These are phyloP conservation scores for Yarrowia sp. DNA, from an alignment of 805 yeast species.

Conservation along the genomic window DNA sequence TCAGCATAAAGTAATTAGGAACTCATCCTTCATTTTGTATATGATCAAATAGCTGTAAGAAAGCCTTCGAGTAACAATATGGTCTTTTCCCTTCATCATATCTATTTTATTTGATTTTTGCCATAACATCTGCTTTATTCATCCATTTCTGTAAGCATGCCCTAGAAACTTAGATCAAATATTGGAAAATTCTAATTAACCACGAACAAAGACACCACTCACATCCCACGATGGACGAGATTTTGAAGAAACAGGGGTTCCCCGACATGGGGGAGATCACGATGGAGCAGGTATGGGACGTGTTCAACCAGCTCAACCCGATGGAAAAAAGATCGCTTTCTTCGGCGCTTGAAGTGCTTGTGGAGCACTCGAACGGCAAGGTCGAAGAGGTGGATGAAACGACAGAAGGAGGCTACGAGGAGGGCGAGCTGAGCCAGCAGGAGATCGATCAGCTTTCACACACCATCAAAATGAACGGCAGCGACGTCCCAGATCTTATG, in stretches of 20 bases:
- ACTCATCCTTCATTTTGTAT: no score
- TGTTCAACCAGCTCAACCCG: conserved; percentile 26
- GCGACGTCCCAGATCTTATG: background rate
- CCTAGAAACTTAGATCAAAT: background rate
- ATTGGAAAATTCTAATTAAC: background rate
- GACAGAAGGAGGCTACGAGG: background rate
- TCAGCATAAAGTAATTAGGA: no score
- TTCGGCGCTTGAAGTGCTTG: conserved; percentile 12
- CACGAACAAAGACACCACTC: background rate
- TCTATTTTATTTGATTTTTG: no score
- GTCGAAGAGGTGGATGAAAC: background rate
- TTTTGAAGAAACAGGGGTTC: conserved; percentile 16
- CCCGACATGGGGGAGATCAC: conserved; percentile 26
- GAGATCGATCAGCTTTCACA: background rate
- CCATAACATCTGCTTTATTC: no score
- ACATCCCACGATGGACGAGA: conserved; percentile 7
- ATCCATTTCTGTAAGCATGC: no score
- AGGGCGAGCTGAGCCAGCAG: background rate
- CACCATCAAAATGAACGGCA: background rate
- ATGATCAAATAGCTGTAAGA: no score
- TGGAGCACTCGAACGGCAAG: conserved; percentile 16
- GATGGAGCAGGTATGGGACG: conserved; percentile 26
- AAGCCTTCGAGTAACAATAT: no score
- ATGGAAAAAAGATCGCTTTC: conserved; percentile 12
- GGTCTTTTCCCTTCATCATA: no score